phyloP scores from a whole-genome alignment of 257 asterid species.

The Solanum pennellii region DNA sequence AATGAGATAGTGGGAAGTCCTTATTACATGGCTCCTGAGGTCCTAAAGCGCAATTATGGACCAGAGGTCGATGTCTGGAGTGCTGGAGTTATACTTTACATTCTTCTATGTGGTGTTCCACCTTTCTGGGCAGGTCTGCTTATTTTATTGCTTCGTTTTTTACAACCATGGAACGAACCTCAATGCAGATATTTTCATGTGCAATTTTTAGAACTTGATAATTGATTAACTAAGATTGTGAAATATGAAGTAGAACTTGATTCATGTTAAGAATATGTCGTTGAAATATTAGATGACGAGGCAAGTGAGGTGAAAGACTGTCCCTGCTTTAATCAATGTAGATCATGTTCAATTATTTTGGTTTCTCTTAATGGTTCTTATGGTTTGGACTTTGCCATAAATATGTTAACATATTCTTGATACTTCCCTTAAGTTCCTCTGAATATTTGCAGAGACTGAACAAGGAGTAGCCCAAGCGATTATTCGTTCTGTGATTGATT shows the following conservation, averaged over 20 bases:
- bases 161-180: neutral
- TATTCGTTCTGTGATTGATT: slow-evolving; percentile 58
- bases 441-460: slow-evolving; percentile 50
- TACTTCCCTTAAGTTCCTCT: neutral
- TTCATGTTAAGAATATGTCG: neutral
- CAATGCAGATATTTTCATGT: neutral
- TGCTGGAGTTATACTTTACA: slow-evolving; percentile 63
- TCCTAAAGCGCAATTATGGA: slow-evolving; percentile 59
- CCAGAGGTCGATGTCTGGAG: slow-evolving; percentile 72
- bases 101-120: slow-evolving; percentile 69
- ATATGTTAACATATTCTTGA: neutral
- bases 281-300: neutral
- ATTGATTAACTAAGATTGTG: neutral
- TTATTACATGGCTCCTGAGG: slow-evolving; percentile 70
- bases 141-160: neutral
- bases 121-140: slow-evolving; percentile 74
- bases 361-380: neutral
- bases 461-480: slow-evolving; percentile 90
- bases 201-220: neutral
- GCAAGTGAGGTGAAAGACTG: neutral
- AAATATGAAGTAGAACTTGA: neutral
- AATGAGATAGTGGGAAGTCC: slow-evolving; percentile 67
- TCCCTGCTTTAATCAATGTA: neutral
- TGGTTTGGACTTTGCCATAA: neutral
- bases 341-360: neutral